These are phyloP conservation scores for Phytopythium montanum DNA, from an alignment of 352 stramenopile species.

Conservation along the genomic window DNA sequence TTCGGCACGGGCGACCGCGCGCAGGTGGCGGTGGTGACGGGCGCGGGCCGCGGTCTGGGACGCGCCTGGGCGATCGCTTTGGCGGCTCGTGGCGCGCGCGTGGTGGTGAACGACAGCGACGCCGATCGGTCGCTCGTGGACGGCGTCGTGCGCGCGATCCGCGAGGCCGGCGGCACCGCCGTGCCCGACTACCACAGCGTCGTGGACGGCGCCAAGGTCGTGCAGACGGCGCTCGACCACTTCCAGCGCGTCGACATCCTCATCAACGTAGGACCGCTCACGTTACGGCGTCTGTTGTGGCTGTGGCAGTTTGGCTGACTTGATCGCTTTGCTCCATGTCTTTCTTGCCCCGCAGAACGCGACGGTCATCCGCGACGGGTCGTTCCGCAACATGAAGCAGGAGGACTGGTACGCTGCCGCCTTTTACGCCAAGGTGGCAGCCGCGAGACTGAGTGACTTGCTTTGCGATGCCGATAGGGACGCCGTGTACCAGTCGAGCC, in stretches of 20 bases:
- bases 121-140: slow-evolving; percentile 39
- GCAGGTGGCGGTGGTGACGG: slow-evolving; percentile 66
- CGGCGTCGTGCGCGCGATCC: slow-evolving; percentile 35
- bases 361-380: slow-evolving; percentile 66
- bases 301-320: background rate
- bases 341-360: slow-evolving; percentile 30
- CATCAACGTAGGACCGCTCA: slow-evolving; percentile 47
- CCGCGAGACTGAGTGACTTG: background rate
- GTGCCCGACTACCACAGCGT: slow-evolving; percentile 50
- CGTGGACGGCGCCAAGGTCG: slow-evolving; percentile 39
- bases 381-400: slow-evolving; percentile 71
- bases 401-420: slow-evolving; percentile 40
- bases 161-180: slow-evolving; percentile 31
- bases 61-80: slow-evolving; percentile 49
- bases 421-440: background rate
- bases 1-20: slow-evolving; percentile 42
- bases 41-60: slow-evolving; percentile 43
- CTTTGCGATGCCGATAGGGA: slow-evolving; percentile 24
- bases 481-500: slow-evolving; percentile 51
- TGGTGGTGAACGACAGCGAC: slow-evolving; percentile 74
- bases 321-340: background rate
- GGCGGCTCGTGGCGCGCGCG: slow-evolving; percentile 36
- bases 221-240: slow-evolving; percentile 35
- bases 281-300: background rate
- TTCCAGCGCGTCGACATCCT: slow-evolving; percentile 68